A percentile compares a stretch with the other conserved stretches of the same genome.
Conservation (phyloP, 257 asterid genomes). For the Gentiana straminea region DNA sequence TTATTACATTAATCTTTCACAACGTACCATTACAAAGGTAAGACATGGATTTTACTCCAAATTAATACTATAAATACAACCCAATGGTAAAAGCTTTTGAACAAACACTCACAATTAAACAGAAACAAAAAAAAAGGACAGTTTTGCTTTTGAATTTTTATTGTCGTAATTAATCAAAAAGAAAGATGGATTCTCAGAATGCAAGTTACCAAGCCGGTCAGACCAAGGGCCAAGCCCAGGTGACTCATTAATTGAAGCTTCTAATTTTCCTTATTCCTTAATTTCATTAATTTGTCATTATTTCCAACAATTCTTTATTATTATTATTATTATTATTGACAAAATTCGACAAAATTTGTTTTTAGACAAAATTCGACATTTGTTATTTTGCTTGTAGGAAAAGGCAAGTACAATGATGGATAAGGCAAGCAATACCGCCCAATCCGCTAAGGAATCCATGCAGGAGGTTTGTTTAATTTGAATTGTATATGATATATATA, state of each 20-base stretch:
- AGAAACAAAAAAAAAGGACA: not conserved
- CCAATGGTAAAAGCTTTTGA: not conserved
- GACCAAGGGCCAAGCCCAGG: constrained; percentile 29
- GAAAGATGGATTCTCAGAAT: not conserved
- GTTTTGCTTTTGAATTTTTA: not conserved
- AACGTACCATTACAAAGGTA: no score
- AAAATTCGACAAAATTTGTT: no score
- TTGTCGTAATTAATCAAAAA: not conserved
- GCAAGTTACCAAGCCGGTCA: constrained; percentile 29
- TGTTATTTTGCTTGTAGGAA: constrained; percentile 14
- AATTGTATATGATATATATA: no score
- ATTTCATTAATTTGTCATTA: no score
- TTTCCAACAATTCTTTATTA: no score
- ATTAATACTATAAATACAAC: not conserved
- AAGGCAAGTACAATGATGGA: constrained; percentile 29
- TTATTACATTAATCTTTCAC: no score
- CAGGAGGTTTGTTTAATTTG: constrained; percentile 9
- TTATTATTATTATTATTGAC: no score
- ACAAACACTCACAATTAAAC: not conserved
- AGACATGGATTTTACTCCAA: no score
- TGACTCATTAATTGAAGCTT: not conserved
- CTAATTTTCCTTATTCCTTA: no score
- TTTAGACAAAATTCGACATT: no score
- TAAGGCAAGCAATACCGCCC: constrained; percentile 22
- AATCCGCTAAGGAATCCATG: constrained; percentile 23